Percentiles rank a stretch among this genome's conserved stretches.
Evolutionary conservation across 23 red algal species (phyloP).

Genomic region (Gracilariopsis chorda): DNA sequence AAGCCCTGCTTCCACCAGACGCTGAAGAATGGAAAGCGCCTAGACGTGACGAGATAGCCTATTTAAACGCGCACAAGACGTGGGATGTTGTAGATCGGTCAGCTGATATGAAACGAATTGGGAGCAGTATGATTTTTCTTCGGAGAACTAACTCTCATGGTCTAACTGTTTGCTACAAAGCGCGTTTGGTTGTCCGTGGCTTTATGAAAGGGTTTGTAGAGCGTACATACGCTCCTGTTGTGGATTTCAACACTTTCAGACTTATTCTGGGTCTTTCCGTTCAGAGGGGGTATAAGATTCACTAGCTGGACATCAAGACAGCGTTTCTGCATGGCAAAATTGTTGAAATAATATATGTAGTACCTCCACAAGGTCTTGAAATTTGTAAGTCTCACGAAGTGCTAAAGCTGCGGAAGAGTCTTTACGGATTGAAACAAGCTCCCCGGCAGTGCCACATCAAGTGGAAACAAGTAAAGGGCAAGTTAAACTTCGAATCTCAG

Average conservation of each 20-base stretch:
- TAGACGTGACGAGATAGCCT: neutral
- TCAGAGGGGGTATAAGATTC: neutral
- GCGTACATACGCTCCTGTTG: slow-evolving; percentile 18
- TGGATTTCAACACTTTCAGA: slow-evolving; percentile 20
- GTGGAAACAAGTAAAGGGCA: neutral
- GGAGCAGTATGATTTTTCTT: slow-evolving; percentile 14
- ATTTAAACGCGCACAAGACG: neutral
- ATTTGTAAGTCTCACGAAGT: neutral
- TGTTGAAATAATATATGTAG: slow-evolving; percentile 27
- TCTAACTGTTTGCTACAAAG: slow-evolving; percentile 8
- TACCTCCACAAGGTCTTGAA: neutral
- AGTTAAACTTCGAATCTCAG: neutral
- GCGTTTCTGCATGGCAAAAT: slow-evolving; percentile 51
- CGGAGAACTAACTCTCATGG: neutral
- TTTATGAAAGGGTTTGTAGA: slow-evolving; percentile 32
- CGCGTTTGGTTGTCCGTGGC: slow-evolving; percentile 28
- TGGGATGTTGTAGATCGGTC: neutral
- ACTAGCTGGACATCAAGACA: slow-evolving; percentile 53
- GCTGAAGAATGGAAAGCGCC: slow-evolving; percentile 15
- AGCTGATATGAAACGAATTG: neutral
- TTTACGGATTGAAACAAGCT: slow-evolving; percentile 23
- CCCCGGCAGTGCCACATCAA: neutral
- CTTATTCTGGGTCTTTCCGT: neutral
- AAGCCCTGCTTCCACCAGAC: neutral
- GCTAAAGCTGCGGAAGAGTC: neutral